Conservation (phyloP, 306 rosid genomes). For the Quercus agrifolia region DNA sequence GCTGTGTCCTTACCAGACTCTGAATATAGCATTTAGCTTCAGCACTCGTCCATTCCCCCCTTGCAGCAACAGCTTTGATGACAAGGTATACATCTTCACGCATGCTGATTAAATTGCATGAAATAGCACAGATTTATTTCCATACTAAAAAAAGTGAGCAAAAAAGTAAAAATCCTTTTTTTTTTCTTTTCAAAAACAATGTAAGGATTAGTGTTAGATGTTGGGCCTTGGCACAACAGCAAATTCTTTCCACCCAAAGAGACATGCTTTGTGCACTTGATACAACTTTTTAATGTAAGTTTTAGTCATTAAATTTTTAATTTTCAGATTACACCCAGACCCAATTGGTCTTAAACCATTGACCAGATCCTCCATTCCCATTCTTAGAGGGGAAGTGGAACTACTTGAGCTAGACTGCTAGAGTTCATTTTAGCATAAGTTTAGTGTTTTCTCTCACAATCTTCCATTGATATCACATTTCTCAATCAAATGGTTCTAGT, state of each 20-base stretch:
- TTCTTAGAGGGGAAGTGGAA: too few species aligned
- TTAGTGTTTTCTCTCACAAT: not conserved
- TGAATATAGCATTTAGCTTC: constrained; percentile 68
- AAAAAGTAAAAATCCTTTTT: not conserved
- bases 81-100: constrained; percentile 89
- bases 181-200: not conserved
- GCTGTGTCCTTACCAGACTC: constrained; percentile 58
- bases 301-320: not conserved
- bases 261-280: too few species aligned
- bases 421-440: not conserved
- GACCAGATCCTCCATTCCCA: not conserved
- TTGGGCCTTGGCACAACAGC: too few species aligned
- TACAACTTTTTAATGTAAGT: not conserved
- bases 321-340: not conserved
- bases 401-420: too few species aligned
- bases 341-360: not conserved
- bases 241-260: too few species aligned
- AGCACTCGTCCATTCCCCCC: constrained; percentile 66
- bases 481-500: too few species aligned
- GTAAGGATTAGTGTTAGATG: too few species aligned
- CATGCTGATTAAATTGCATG: constrained; percentile 51
- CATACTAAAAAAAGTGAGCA: constrained; percentile 6
- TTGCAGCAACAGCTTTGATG: constrained; percentile 64
- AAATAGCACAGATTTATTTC: constrained; percentile 26
- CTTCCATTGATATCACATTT: not conserved